Conservation (phyloP, 805 yeast species). For the Myxozyma vanderwaltii region DNA sequence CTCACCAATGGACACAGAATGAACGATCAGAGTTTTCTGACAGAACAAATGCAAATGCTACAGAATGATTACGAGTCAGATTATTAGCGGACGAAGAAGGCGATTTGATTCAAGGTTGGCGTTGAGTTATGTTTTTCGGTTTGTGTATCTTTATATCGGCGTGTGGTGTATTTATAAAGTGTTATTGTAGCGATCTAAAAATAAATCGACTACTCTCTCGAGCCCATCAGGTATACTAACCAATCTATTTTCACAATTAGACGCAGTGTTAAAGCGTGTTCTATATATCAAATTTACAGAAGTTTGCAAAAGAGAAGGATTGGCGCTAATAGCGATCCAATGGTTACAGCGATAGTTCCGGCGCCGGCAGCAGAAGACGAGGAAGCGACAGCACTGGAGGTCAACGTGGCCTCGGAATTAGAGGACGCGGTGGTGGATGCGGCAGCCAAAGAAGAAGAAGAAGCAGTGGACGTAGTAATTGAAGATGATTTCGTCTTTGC, state of each 20-base stretch:
- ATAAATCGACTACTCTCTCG: no score
- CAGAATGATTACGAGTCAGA: constrained; percentile 27
- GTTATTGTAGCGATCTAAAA: not conserved
- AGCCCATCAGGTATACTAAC: no score
- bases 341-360: not conserved
- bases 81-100: not conserved
- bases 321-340: not conserved
- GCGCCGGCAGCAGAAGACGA: not conserved
- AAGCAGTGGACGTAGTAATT: not conserved
- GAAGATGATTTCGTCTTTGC: not conserved
- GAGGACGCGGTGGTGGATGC: not conserved
- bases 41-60: constrained; percentile 14
- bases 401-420: not conserved
- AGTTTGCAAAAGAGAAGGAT: not conserved
- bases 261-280: not conserved
- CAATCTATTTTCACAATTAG: not conserved
- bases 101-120: not conserved
- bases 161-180: not conserved
- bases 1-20: not conserved
- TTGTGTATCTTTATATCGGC: not conserved
- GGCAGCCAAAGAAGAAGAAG: not conserved
- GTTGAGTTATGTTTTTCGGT: not conserved
- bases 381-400: not conserved
- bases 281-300: not conserved
- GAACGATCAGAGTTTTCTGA: not conserved